These are phyloP conservation scores for Psilocybe mexicana DNA, from an alignment of 1,284 basidiomycete genomes.

Conservation along the genomic window DNA sequence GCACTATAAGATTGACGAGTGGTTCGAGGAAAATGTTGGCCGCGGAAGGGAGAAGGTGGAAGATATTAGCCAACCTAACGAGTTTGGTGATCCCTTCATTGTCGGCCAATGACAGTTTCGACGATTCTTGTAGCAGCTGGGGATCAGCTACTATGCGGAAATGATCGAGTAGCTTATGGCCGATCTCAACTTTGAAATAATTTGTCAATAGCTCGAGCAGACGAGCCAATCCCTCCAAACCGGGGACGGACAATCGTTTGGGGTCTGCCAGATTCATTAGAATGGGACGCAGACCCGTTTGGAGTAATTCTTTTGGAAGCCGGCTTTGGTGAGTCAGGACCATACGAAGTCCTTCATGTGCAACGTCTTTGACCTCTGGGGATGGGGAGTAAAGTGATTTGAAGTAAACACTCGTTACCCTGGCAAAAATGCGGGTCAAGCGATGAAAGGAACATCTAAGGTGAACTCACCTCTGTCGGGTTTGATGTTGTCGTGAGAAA, in stretches of 20 bases:
- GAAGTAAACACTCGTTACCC: conserved; percentile 96
- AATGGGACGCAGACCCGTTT: conserved; percentile 94
- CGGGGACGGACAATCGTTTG: conserved; percentile 91
- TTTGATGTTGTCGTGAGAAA: conserved; percentile 79
- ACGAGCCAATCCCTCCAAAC: conserved; percentile 94
- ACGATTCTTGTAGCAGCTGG: conserved; percentile 79
- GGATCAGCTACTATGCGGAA: conserved; percentile 89
- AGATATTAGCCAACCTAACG: conserved; percentile 93
- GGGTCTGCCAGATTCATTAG: conserved; percentile 98
- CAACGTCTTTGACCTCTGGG: conserved; percentile 94
- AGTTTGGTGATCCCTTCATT: conserved; percentile 94
- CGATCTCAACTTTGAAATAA: conserved; percentile 99
- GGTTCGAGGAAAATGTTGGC: conserved; percentile 92
- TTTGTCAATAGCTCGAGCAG: conserved; percentile 94
- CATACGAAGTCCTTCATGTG: conserved; percentile 91
- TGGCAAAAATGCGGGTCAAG: conserved; percentile 30
- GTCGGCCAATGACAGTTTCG: conserved; percentile 78
- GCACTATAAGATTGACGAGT: conserved; percentile 87
- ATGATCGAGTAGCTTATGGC: conserved; percentile 95
- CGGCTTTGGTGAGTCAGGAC: conserved; percentile 90
- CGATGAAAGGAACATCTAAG: not conserved
- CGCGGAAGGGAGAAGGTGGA: conserved; percentile 91
- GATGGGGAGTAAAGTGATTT: conserved; percentile 96
- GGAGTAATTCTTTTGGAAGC: conserved; percentile 93
- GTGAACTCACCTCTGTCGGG: conserved; percentile 71